Evolutionary conservation across 1,284 basidiomycete genomes (phyloP), one percentile per base, ranked within the genome.

Genomic region (Austropuccinia psidii): DNA sequence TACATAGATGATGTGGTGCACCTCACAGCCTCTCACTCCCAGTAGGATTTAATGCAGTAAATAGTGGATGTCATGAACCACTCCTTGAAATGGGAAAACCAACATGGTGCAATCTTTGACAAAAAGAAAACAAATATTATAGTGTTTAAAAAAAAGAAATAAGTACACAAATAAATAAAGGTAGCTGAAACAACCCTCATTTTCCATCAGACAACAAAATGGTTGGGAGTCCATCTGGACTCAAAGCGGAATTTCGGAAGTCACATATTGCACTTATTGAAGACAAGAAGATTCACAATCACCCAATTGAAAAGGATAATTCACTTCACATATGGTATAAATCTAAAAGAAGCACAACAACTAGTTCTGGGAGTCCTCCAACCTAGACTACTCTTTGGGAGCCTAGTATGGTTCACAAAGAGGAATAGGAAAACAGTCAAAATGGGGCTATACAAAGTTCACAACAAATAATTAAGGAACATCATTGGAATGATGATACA

Each of bases 1-100:
- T 68, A 54, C 50, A 54, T 68, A 21, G 66, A 68, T 29, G 52
- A 68, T 55, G 50, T 68, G 19, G 35, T 52, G 8, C 52, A 68
- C 21, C 50, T 68, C 2, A 27, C 33, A 5, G 66, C 66, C 35
- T 33, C 47, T 27, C 11, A 52, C 29, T 15, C 33, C 19, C 21
- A 35, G 4, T 27, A 66, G 9, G 19, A 29, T 8, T 35, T 29
- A 19, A 35, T 66, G 9, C 19, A 24, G 29, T 27, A 37, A 21
- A 17, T 55, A 29, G 19, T 8, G 19, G 17, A 55, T 13, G 66
- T 29, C 17, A 35, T 27, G 9, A 24, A 39, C 8, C 33, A 21
- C 9, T 54, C 50, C n/a, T 27, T 57, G 50, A 33, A 9, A 41
- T 57, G 66, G 50, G 66, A 41, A 39, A 43, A 55, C 57, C 33